Base-by-base conservation (phyloP, 164 flowering plant genomes). In the Berberis thunbergii region DNA sequence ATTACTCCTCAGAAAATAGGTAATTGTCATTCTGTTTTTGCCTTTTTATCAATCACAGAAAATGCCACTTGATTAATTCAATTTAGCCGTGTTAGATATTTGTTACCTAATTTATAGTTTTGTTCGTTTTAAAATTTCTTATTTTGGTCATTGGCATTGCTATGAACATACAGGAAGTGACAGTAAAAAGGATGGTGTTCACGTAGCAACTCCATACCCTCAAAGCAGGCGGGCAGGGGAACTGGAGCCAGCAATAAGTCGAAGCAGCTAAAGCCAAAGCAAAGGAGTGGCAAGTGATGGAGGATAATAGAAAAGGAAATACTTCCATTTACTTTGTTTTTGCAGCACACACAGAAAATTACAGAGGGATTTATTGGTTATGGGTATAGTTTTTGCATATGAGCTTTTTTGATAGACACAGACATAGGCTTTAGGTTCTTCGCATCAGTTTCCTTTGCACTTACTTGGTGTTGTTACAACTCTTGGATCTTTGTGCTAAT, bases 1-100 rank as follows among this genome's bases (percentile, higher is more conserved):
- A 77, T 60, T 3, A 82, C 92, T n/a, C 86, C 91, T 44, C 76
- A 76, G 59, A 87, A 87, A 75, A 67, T 84, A 73, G 95, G 95
- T 87, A 43, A 10, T 8, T 43, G 10, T 6, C 0, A 3, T 52
- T 38, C 42, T 26, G 4, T 49, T 12, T 41, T 9, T 46, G n/a
- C 11, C 11, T 6, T 41, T 9, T 44, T 38, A 9, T 0, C 8
- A 49, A 49, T 49, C 52, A 49, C 52, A 49, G 6, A 11, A 6
- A 2, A 2, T 56, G 40, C n/a, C 4, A 4, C 5, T 0, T 26
- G 7, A 26, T 38, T 56, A 3, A n/a, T 26, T 7, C 2, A 8
- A 50, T 50, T n/a, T 50, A 50, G 54, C 2, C 1, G 1, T 48
- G 50, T 4, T 6, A 6, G 9, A 48, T 2, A 1, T 48, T 11